phyloP scores from a whole-genome alignment of 116 monocot species.

The Papilionanthe hybrid region DNA sequence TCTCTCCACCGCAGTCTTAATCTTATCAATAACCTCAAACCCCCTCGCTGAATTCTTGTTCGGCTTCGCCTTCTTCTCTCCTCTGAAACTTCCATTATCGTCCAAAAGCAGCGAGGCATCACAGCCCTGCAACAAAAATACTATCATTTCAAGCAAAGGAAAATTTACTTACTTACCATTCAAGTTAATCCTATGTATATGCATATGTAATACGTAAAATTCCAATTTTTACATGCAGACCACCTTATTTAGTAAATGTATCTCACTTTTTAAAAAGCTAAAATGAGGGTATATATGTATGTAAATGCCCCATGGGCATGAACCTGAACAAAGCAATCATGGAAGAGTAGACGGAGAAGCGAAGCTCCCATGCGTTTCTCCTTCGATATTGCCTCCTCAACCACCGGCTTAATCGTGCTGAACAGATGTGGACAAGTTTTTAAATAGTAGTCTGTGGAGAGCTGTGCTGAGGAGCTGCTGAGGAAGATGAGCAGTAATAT shows the following conservation, averaged over 20 bases:
- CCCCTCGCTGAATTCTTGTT: slow-evolving; percentile 70
- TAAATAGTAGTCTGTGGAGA: slow-evolving; percentile 14
- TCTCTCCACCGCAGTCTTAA: slow-evolving; percentile 58
- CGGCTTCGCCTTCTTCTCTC: slow-evolving; percentile 63
- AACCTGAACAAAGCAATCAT: slow-evolving; percentile 22
- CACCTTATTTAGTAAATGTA: no score
- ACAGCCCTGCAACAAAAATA: slow-evolving; percentile 41
- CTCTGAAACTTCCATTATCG: slow-evolving; percentile 26
- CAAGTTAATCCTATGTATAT: no score
- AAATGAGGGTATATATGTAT: no score
- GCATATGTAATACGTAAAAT: no score
- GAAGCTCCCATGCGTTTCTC: slow-evolving; percentile 27
- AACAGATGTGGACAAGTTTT: slow-evolving; percentile 14
- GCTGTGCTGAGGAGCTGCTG: slow-evolving; percentile 15
- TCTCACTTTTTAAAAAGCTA: no score
- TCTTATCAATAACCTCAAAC: slow-evolving; percentile 67
- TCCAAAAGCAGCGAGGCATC: slow-evolving; percentile 71
- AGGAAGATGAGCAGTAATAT: background rate
- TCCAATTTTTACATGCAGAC: no score
- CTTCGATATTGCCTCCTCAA: slow-evolving; percentile 11
- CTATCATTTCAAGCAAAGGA: no score
- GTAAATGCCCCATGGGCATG: no score
- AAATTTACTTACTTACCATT: no score
- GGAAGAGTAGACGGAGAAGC: slow-evolving; percentile 21
- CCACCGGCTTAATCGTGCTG: slow-evolving; percentile 7